Evolutionary conservation across 208 protist genomes (phyloP).

Genomic region (Crithidia brevicula): DNA sequence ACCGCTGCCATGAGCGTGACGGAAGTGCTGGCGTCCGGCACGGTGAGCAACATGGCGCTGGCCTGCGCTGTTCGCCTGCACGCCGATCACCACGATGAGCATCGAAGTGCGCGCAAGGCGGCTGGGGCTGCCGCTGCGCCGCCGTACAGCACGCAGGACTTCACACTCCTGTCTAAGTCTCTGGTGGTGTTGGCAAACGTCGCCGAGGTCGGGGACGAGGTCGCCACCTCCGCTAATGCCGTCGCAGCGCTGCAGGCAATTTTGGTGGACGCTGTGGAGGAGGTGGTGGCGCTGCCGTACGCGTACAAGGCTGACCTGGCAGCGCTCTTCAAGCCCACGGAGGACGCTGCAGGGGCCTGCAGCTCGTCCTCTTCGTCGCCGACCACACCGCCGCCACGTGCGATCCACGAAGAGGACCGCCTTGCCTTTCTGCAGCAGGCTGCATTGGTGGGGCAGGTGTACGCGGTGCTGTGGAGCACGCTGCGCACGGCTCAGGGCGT

Average conservation of each 20-base stretch:
- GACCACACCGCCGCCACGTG: too few species aligned
- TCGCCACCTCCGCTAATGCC: conserved; percentile 62
- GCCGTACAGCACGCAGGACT: conserved; percentile 48
- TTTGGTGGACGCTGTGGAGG: conserved; percentile 43
- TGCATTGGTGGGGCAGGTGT: conserved; percentile 62
- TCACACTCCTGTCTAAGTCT: conserved; percentile 59
- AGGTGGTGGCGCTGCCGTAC: conserved; percentile 30
- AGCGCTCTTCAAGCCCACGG: conserved; percentile 43
- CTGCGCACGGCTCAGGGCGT: conserved; percentile 56
- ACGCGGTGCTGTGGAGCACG: conserved; percentile 69
- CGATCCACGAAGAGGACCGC: conserved; percentile 26
- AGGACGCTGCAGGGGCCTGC: background rate
- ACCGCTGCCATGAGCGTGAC: conserved; percentile 56
- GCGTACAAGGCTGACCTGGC: conserved; percentile 32
- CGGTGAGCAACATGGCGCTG: conserved; percentile 63
- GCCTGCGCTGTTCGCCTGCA: conserved; percentile 69
- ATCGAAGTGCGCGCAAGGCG: background rate
- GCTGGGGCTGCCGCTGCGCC: background rate
- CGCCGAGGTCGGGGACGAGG: conserved; percentile 49
- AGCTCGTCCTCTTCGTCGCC: background rate
- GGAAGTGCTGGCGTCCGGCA: conserved; percentile 53
- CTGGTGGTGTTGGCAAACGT: conserved; percentile 53
- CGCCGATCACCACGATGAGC: conserved; percentile 30
- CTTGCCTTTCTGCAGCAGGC: conserved; percentile 62
- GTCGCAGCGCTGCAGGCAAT: conserved; percentile 71